Evolutionary conservation across 192 early-diverging fungal species (phyloP), one percentile per base, ranked within the genome.

Genomic region (Dissophora ornata): DNA sequence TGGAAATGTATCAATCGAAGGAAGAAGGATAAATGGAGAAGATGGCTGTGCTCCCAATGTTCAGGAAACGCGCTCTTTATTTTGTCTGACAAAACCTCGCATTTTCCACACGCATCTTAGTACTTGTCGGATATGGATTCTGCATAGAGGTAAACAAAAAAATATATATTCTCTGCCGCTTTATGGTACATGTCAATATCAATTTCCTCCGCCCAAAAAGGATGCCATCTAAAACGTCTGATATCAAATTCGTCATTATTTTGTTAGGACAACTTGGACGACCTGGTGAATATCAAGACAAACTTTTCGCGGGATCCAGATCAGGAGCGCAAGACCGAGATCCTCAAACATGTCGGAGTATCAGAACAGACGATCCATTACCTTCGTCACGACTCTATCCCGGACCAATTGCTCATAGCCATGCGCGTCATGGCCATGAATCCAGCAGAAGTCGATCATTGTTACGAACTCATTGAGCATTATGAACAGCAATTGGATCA

Each of bases 391-490:
- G 46, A 62, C 30, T 67, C 52, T 34, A 74, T 90, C 45, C 84
- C 90, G 7, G 25, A 47, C 22, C 75, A 65, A 22, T 67, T 84
- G 12, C 55, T 90, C n/a, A 32, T 81, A 46, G 75, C 85, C 47
- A 82, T 92, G 77, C 83, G 89, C 2, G 87, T 92, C 0, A 73
- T 90, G 80, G 84, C 82, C n/a, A 92, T 92, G 90, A 90, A 84
- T 44, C 66, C 67, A 12, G 57, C 57, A 1, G 90, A 90, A 41
- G 65, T 75, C 4, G 54, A 38, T 11, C 34, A 45, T 45, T 71
- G 19, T 26, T 33, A 33, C 34, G 19, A 28, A 4, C 36, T 46
- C 4, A 57, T 62, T 13, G 25, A 68, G 1, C 45, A 68, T 13
- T 40, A 49, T 13, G 54, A 67, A 11, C 33, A 38, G 32, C 16